These are phyloP conservation scores for Lanmaoa rubissima DNA, from an alignment of 768 basidiomycete genomes.

Conservation along the genomic window DNA sequence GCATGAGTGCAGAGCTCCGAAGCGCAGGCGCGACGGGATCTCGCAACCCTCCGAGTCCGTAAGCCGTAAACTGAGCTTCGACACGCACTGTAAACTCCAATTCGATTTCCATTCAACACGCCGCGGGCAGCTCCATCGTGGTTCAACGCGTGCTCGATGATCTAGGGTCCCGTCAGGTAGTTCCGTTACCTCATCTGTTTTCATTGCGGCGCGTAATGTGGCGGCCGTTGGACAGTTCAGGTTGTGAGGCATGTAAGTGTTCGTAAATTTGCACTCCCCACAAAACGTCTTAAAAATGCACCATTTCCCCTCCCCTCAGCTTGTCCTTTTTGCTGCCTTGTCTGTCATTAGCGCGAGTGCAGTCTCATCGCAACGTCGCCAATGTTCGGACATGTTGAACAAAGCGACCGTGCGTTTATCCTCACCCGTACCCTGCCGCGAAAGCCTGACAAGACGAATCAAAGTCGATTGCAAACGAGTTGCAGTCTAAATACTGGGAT, in stretches of 20 bases:
- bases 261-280: background rate
- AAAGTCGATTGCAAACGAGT: slow-evolving; percentile 26
- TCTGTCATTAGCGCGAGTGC: slow-evolving; percentile 1
- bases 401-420: slow-evolving; percentile 13
- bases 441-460: background rate
- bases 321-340: background rate
- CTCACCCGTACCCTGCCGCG: background rate
- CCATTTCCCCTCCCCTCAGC: background rate
- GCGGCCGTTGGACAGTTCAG: too few relatives aligned
- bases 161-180: too few relatives aligned
- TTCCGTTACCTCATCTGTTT: too few relatives aligned
- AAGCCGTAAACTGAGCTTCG: too few relatives aligned
- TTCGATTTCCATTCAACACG: too few relatives aligned
- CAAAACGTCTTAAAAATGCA: slow-evolving; percentile 1
- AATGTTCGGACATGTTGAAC: slow-evolving; percentile 7
- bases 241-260: background rate
- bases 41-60: too few relatives aligned
- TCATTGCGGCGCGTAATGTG: too few relatives aligned
- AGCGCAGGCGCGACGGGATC: too few relatives aligned
- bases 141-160: too few relatives aligned
- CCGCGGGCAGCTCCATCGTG: too few relatives aligned
- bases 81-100: too few relatives aligned
- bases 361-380: background rate
- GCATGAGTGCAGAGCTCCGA: too few relatives aligned
- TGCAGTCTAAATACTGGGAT: slow-evolving; percentile 42